Conservation (phyloP, 169 alveolate genomes). For the Besnoitia besnoiti region DNA sequence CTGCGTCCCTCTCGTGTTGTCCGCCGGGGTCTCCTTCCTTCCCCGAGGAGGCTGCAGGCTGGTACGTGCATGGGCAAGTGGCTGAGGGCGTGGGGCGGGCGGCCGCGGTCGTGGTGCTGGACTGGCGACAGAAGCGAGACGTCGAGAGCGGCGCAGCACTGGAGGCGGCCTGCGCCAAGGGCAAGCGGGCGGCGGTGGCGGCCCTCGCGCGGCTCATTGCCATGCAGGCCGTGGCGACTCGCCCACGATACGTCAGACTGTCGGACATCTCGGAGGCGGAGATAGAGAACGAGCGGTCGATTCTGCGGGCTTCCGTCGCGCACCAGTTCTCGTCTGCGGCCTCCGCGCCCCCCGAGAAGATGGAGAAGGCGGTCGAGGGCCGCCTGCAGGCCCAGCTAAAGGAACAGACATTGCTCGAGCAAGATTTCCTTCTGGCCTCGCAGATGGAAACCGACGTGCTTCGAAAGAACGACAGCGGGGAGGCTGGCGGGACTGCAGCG, state of each 20-base stretch:
- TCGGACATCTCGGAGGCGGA: not conserved
- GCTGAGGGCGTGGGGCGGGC: conserved; percentile 25
- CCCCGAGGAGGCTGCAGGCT: not conserved
- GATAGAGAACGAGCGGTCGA: not conserved
- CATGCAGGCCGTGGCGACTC: conserved; percentile 37
- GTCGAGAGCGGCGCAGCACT: not conserved
- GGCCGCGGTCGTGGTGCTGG: not conserved
- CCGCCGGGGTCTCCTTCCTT: not conserved
- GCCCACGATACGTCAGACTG: not conserved
- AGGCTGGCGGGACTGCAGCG: not conserved
- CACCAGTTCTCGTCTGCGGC: not conserved
- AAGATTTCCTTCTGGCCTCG: not conserved
- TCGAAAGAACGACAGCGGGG: conserved; percentile 8
- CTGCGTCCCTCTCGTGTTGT: not conserved
- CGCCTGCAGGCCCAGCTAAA: not conserved
- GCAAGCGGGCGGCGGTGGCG: too few relatives aligned
- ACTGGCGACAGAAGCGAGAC: not conserved
- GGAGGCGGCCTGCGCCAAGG: too few relatives aligned
- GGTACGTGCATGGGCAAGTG: conserved; percentile 15
- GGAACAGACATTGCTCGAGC: conserved; percentile 13
- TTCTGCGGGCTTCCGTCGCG: conserved; percentile 5
- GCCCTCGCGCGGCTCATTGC: not conserved
- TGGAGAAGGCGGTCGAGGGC: not conserved
- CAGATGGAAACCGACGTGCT: not conserved
- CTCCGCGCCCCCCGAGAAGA: not conserved